Percentiles rank a stretch among this genome's conserved stretches.
Conservation (phyloP, 345 rosid genomes). For the thale cress (Arabidopsis thaliana) region TAIR10.1 NC_003074.8:6073501-6074000, state of each 20-base stretch:
- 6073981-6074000: constrained; percentile 20
- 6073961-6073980: constrained; percentile 23
- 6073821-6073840: constrained; percentile 35
- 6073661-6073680: too few species aligned
- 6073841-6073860: constrained; percentile 1
- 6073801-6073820: constrained; percentile 36
- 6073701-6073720: too few species aligned
- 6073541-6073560: too few species aligned
- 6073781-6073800: constrained; percentile 40
- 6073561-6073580: too few species aligned
- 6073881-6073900: constrained; percentile 21
- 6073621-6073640: too few species aligned
- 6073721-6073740: background rate
- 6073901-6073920: background rate
- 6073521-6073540: too few species aligned
- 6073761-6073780: constrained; percentile 19
- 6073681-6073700: too few species aligned
- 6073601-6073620: too few species aligned
- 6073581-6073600: too few species aligned
- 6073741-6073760: background rate
- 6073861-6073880: constrained; percentile 5
- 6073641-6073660: too few species aligned
- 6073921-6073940: constrained; percentile 15
- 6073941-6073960: constrained; percentile 32
- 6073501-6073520: too few species aligned